Evolutionary conservation across 2,329 filamentous ascomycete genomes (phyloP), one percentile per base, ranked within the genome.

Genomic region (Fusarium secorum): DNA sequence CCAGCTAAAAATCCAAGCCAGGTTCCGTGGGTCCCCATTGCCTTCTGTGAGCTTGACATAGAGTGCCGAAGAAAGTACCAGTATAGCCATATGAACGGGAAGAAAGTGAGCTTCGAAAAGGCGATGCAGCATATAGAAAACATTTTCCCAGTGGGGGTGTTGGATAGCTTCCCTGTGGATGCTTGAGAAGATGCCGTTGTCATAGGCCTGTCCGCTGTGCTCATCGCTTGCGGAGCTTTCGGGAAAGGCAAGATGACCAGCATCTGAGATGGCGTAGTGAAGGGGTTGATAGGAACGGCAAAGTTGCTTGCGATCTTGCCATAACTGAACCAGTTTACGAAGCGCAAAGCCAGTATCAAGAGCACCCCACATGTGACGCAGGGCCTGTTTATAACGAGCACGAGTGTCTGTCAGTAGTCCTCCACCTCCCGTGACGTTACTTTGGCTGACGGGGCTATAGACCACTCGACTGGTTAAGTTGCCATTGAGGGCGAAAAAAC

Each of bases 291-390:
- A 89, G 13, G 85, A 81, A 45, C 85, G 81, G 4, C 84, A 83
- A 1, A 86, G 89, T 69, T 85, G 85, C 77, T 87, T 88, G 64
- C 88, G 83, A 74, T 88, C 84, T 58, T 82, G 82, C 85, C 86
- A 89, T 73, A 89, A 84, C 77, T 86, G 86, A n/a, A 84, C 81
- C 9, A 85, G 80, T 75, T 88, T 88, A 60, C 87, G 84, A 64
- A 91, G 79, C 15, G 89, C 87, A 73, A 87, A 93, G 4, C 91
- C 91, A 20, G 88, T 89, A 75, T 93, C 91, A 24, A 93, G 82
- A 64, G 89, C 87, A 73, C 91, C 91, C 91, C 91, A 93, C 91
- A 93, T 93, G 80, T 93, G 91, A 68, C 91, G 86, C 58, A 92
- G 80, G 48, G 90, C 91, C 80, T 93, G 91, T 78, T 88, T 90